Evolutionary conservation across 345 rosid species (phyloP).

Genomic region (rapeseed (Brassica napus)): DNA sequence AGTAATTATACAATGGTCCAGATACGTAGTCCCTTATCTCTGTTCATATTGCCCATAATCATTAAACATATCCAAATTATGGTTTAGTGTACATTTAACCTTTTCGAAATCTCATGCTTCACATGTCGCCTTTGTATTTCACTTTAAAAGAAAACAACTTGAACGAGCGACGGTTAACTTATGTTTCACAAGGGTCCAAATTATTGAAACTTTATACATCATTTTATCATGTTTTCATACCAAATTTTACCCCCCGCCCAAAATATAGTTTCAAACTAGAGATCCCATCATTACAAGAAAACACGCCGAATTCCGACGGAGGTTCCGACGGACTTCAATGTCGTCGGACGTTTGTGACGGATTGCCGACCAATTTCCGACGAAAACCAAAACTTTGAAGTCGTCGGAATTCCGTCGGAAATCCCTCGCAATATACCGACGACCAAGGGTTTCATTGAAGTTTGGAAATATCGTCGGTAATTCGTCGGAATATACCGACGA

Average conservation of each 20-base stretch:
- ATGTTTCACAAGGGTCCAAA: neutral
- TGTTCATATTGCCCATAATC: neutral
- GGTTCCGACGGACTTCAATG: too few species aligned
- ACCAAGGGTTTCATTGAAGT: too few species aligned
- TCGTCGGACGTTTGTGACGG: too few species aligned
- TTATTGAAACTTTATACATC: neutral
- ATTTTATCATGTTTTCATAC: neutral
- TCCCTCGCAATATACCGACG: too few species aligned
- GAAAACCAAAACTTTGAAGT: too few species aligned
- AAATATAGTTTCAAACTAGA: neutral
- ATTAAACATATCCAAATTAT: slow-evolving; percentile 2
- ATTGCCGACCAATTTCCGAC: too few species aligned
- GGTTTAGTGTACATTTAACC: neutral
- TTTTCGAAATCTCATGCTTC: neutral
- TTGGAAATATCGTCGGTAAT: too few species aligned
- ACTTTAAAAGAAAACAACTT: neutral
- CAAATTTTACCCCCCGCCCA: neutral
- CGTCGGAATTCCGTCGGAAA: too few species aligned
- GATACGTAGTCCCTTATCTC: slow-evolving; percentile 5
- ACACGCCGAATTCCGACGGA: too few species aligned
- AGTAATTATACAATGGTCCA: slow-evolving; percentile 10
- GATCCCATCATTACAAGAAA: neutral
- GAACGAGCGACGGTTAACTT: neutral
- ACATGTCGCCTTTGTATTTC: neutral
- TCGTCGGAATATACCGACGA: too few species aligned